These are phyloP conservation scores for Cercospora zeae-maydis DNA, from an alignment of 2,329 filamentous ascomycete species.

Conservation along the genomic window DNA sequence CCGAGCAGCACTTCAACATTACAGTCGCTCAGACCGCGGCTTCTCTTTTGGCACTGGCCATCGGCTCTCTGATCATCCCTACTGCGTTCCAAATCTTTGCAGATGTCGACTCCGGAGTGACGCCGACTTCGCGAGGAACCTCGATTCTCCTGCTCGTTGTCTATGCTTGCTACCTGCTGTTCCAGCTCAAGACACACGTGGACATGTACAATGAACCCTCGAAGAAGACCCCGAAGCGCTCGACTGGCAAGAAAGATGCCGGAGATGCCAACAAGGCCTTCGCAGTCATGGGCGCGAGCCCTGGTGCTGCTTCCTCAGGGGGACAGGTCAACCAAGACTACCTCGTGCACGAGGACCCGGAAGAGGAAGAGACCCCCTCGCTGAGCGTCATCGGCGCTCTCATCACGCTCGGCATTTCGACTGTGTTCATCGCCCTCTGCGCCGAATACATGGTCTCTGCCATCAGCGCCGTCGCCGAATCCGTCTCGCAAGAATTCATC, in stretches of 20 bases:
- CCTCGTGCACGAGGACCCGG: slow-evolving; percentile 46
- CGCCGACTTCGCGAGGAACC: slow-evolving; percentile 63
- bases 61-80: slow-evolving; percentile 80
- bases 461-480: slow-evolving; percentile 53
- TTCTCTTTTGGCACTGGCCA: slow-evolving; percentile 72
- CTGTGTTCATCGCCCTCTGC: slow-evolving; percentile 75
- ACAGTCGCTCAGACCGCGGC: slow-evolving; percentile 88
- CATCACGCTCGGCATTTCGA: slow-evolving; percentile 66
- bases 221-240: slow-evolving; percentile 66
- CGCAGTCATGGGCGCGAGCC: slow-evolving; percentile 52
- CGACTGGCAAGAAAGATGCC: slow-evolving; percentile 45
- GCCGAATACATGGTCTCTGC: slow-evolving; percentile 62
- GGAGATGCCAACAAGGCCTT: slow-evolving; percentile 50
- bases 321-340: slow-evolving; percentile 51
- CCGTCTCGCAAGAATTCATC: slow-evolving; percentile 58
- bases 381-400: slow-evolving; percentile 70
- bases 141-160: slow-evolving; percentile 77
- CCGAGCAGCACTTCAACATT: slow-evolving; percentile 86
- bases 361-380: slow-evolving; percentile 69
- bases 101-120: slow-evolving; percentile 28
- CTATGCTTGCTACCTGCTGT: slow-evolving; percentile 79
- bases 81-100: slow-evolving; percentile 70
- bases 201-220: slow-evolving; percentile 75
- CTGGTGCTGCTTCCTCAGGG: slow-evolving; percentile 50
- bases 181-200: slow-evolving; percentile 84